Conservation (phyloP, 495 filamentous ascomycete species). For the Hypoxylon fuscum region DNA sequence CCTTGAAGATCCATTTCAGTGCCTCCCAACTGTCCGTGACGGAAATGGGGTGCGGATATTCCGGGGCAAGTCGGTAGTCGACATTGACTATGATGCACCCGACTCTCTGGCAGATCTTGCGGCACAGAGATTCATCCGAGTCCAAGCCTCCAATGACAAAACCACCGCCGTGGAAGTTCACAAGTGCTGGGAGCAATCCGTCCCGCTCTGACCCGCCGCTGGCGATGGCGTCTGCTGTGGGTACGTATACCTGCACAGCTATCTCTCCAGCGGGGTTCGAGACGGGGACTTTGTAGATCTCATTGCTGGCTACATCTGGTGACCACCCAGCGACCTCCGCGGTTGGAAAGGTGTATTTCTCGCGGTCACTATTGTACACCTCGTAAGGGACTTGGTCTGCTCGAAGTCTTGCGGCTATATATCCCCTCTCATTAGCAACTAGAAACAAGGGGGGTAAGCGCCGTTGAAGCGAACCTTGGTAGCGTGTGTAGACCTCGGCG, state of each 20-base stretch:
- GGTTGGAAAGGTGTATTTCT: constrained; percentile 47
- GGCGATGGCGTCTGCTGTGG: constrained; percentile 42
- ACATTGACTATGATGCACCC: constrained; percentile 60
- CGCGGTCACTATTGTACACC: constrained; percentile 46
- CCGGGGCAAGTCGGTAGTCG: constrained; percentile 52
- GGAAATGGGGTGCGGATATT: constrained; percentile 47
- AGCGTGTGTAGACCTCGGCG: constrained; percentile 47
- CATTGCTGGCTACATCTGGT: constrained; percentile 46
- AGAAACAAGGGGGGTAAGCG: not conserved
- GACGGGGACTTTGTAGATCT: constrained; percentile 46
- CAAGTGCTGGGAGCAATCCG: constrained; percentile 57
- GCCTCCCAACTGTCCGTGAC: constrained; percentile 52
- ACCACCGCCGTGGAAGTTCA: constrained; percentile 74
- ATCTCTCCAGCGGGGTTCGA: constrained; percentile 45
- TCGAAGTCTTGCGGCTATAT: constrained; percentile 27
- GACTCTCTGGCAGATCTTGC: constrained; percentile 57
- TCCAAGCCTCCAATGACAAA: constrained; percentile 69
- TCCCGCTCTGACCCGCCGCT: constrained; percentile 39
- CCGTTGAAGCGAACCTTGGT: constrained; percentile 44
- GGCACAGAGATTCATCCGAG: constrained; percentile 68
- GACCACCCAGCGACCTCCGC: constrained; percentile 27
- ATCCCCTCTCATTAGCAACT: constrained; percentile 11
- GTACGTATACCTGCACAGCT: constrained; percentile 46
- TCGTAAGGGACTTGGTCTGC: constrained; percentile 52
- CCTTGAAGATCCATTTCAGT: constrained; percentile 52